Evolutionary conservation across 139 green algal species (phyloP).

Genomic region (Astrephomene gubernaculifera): DNA sequence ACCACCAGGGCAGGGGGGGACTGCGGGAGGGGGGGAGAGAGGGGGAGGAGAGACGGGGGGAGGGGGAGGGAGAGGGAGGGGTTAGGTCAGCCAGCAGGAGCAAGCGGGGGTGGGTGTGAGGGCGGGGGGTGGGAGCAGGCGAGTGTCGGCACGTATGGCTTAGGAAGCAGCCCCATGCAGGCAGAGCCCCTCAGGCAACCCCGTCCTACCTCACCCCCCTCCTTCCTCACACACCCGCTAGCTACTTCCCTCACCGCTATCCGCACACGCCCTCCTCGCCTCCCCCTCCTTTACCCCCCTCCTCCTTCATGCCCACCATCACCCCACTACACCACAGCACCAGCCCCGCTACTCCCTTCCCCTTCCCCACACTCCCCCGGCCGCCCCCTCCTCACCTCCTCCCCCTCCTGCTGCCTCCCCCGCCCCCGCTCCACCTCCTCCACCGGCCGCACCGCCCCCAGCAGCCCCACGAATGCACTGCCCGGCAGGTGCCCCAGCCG

Average conservation of each 20-base stretch:
- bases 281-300: no score
- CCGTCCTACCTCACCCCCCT: no score
- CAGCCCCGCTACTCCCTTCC: not conserved
- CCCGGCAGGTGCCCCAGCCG: slow-evolving; percentile 8
- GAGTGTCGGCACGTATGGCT: no score
- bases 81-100: not conserved
- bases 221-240: not conserved
- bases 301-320: no score
- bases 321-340: no score
- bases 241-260: not conserved
- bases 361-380: not conserved
- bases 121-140: no score
- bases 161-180: no score
- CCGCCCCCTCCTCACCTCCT: not conserved
- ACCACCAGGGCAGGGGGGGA: not conserved
- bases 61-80: not conserved
- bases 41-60: not conserved
- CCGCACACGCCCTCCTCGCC: not conserved
- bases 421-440: not conserved
- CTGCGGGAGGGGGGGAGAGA: not conserved
- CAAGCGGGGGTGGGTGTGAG: not conserved
- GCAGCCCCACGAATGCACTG: not conserved
- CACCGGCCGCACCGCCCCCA: not conserved
- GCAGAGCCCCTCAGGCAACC: no score
- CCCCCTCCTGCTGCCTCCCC: not conserved